Evolutionary conservation across 768 basidiomycete genomes (phyloP).

Genomic region (Trichaptum fuscoviolaceum): DNA sequence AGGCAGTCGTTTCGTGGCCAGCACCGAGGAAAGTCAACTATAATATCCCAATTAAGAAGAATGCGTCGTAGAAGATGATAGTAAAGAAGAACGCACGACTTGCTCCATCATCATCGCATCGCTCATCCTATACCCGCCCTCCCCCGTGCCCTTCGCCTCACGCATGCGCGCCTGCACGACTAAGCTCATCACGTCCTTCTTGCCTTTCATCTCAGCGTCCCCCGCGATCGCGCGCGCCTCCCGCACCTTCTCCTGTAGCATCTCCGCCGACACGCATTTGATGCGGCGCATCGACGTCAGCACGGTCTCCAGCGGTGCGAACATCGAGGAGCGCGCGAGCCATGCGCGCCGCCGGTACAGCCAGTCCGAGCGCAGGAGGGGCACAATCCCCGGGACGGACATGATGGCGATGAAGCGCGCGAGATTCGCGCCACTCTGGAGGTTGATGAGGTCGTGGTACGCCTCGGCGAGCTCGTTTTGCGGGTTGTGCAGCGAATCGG

Average conservation of each 20-base stretch:
- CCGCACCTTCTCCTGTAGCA: slow-evolving; percentile 36
- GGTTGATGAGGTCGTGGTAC: slow-evolving; percentile 36
- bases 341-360: slow-evolving; percentile 31
- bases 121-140: slow-evolving; percentile 33
- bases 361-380: slow-evolving; percentile 30
- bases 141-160: slow-evolving; percentile 14
- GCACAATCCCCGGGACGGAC: slow-evolving; percentile 30
- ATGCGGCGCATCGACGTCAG: slow-evolving; percentile 39
- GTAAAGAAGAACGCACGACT: slow-evolving; percentile 29
- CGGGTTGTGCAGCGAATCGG: slow-evolving; percentile 41
- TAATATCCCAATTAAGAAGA: neutral
- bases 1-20: slow-evolving; percentile 39
- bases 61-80: neutral
- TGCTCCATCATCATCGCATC: slow-evolving; percentile 48
- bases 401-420: slow-evolving; percentile 32
- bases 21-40: slow-evolving; percentile 46
- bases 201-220: slow-evolving; percentile 29
- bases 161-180: slow-evolving; percentile 40
- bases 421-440: slow-evolving; percentile 36
- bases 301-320: slow-evolving; percentile 22
- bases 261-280: slow-evolving; percentile 32
- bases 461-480: slow-evolving; percentile 43
- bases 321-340: slow-evolving; percentile 15
- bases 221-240: slow-evolving; percentile 28
- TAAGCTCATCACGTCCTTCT: slow-evolving; percentile 50